Conservation (phyloP, 2,329 filamentous ascomycete genomes). For the Thielaviopsis musarum region DNA sequence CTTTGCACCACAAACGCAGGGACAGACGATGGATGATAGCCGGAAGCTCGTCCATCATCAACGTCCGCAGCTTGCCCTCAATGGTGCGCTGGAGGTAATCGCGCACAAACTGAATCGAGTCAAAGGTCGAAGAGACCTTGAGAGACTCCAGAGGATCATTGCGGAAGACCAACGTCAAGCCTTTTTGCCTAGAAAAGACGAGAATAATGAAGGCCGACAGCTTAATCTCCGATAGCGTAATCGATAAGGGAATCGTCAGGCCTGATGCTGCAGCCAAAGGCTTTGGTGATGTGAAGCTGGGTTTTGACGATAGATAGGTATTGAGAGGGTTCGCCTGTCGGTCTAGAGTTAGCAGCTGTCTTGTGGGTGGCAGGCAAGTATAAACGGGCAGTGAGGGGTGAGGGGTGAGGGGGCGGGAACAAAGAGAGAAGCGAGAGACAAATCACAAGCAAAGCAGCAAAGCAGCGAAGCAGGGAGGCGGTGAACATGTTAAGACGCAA, state of each 20-base stretch:
- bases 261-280: slow-evolving; percentile 82
- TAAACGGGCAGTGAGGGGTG: neutral
- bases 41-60: slow-evolving; percentile 96
- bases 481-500: neutral
- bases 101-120: slow-evolving; percentile 94
- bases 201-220: slow-evolving; percentile 93
- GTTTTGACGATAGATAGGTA: slow-evolving; percentile 84
- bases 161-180: slow-evolving; percentile 87
- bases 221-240: slow-evolving; percentile 89
- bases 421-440: neutral
- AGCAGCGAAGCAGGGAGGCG: neutral
- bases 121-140: slow-evolving; percentile 96
- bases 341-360: slow-evolving; percentile 30
- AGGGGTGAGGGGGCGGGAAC: neutral
- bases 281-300: slow-evolving; percentile 80
- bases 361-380: slow-evolving; percentile 17
- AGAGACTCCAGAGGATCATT: slow-evolving; percentile 96
- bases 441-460: neutral
- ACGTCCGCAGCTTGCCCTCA: slow-evolving; percentile 73
- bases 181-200: slow-evolving; percentile 95
- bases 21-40: slow-evolving; percentile 92
- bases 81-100: slow-evolving; percentile 95
- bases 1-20: slow-evolving; percentile 74
- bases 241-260: slow-evolving; percentile 91
- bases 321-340: slow-evolving; percentile 79